Base-by-base conservation (phyloP, 1,139 yeast species). In the Taiozyma onychis region DNA sequence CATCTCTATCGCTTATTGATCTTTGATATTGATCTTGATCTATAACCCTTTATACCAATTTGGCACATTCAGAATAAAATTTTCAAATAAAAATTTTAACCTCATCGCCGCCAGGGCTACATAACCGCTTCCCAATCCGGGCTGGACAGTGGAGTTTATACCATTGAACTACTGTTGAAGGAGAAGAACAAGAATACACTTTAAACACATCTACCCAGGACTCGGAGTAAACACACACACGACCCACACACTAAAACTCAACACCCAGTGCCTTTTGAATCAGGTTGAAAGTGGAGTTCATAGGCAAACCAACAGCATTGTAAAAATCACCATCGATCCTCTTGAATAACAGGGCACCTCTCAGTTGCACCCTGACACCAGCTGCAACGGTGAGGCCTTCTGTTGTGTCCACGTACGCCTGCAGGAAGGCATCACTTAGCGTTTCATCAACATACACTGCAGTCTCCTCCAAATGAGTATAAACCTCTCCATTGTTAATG, bases 261-360 rank as follows among this genome's bases (percentile, higher is more conserved):
- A 30, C n/a, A 11, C n/a, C n/a, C 34, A 30, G 13, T 11, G 34
- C 34, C 6, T 30, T 30, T 13, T 30, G 34, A 6, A 60, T 27
- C 8, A 59, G 42, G 28, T 53, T 56, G 39, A 77, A 78, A 0
- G 93, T 81, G 35, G 70, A 72, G 50, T 76, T 74, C 26, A 82
- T 79, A 0, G 99, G 98, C 51, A 93, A 69, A 0, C 99, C 99
- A 9, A 93, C 93, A n/a, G 89, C 87, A 63, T 89, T 91, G 66
- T 76, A 83, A 62, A 79, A 88, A 63, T 91, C 98, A 1, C 99
- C 99, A 2, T 74, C 73, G 16, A 90, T 77, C 18, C 70, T 67
- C 41, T 74, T 69, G 56, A 93, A 80, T 53, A 93, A 68, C 44
- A 84, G 62, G 4, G 88, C 85, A 0, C 93, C 91, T 18, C 65